Base-by-base conservation (phyloP, 208 protist species). In the Wallacemonas rigidus region DNA sequence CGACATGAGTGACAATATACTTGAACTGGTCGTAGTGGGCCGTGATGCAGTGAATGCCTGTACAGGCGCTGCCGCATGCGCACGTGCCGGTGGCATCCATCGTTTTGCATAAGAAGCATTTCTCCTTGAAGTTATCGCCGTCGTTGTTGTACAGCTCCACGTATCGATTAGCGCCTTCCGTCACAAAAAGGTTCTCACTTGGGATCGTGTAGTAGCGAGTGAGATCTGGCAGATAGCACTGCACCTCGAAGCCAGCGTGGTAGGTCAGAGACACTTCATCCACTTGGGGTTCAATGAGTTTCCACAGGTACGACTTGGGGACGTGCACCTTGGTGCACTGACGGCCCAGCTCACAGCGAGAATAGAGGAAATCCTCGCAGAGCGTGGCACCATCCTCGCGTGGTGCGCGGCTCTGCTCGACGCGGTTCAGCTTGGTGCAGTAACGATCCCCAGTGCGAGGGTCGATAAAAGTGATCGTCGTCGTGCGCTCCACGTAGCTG, bases 51-150 rank as follows among this genome's bases (percentile, higher is more conserved):
- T 94, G 89, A 44, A 94, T 83, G 60, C 87, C 74, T 15, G 80
- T 75, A 74, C 89, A 94, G 1, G 73, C 36, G 12, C 64, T 58
- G 54, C 87, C 88, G 43, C 78, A 61, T 41, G 77, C 68, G 69
- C 89, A 94, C 41, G 44, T 56, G 43, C 85, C 80, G 48, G 67
- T 70, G 5, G 56, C 67, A 45, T 71, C 64, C 74, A 92, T 78
- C 2, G 50, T 50, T 15, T 71, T 68, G 76, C 89, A 94, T 15
- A 94, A 75, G n/a, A 72, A 74, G 75, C 81, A 91, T 71, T 92
- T 90, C 45, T 85, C 82, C 73, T 91, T 90, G 72, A 91, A 94
- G 74, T 92, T 92, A 70, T 86, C 81, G 48, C 89, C 89, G 74
- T 89, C 80, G 62, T 89, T 84, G 76, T 94, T 94, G 76, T 86